Conservation (phyloP, 73 alveolate species). For the Symbiodinium natans region DNA sequence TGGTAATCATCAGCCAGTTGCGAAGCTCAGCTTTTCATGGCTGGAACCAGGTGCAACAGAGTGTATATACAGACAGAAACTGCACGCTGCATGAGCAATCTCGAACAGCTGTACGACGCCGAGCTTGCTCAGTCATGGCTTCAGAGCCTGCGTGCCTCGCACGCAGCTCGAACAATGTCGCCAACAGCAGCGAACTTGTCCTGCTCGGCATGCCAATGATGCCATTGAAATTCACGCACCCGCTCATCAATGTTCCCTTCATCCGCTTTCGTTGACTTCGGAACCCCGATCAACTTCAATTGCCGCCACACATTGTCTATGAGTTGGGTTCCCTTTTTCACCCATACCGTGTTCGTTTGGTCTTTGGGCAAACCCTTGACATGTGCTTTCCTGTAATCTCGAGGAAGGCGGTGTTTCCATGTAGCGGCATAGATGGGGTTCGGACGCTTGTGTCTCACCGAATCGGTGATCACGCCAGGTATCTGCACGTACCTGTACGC, state of each 20-base stretch:
- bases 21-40: no score
- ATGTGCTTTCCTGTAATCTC: slow-evolving; percentile 15
- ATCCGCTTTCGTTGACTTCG: slow-evolving; percentile 23
- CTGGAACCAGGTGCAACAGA: no score
- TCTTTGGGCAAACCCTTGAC: no score
- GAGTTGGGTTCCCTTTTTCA: slow-evolving; percentile 35
- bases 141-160: no score
- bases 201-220: slow-evolving; percentile 14
- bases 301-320: slow-evolving; percentile 37
- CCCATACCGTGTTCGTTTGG: slow-evolving; percentile 4
- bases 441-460: slow-evolving; percentile 41
- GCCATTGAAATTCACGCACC: slow-evolving; percentile 42
- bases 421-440: background rate
- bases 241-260: background rate
- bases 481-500: background rate
- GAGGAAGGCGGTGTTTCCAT: background rate
- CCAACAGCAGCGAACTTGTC: slow-evolving; percentile 20
- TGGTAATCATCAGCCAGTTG: no score
- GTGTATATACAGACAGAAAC: no score
- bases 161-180: background rate
- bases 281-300: background rate
- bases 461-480: slow-evolving; percentile 19
- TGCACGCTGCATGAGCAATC: no score
- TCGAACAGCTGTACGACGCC: no score
- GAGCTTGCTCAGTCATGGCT: no score